Evolutionary conservation across 169 alveolate genomes (phyloP).

Genomic region (Cryptosporidium sp.): DNA sequence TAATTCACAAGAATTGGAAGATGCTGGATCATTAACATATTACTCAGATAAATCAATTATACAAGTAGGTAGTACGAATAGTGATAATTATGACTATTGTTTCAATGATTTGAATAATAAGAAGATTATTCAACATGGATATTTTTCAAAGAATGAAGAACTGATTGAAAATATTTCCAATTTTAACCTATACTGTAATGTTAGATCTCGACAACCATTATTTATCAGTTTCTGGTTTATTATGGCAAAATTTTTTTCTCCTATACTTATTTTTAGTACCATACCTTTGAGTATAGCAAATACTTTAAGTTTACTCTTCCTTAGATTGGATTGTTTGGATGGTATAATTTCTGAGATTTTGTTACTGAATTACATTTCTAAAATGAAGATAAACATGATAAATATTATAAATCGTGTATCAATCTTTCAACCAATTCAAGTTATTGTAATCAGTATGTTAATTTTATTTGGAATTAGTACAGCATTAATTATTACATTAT

Average conservation of each 20-base stretch:
- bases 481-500: conserved; percentile 14
- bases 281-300: conserved; percentile 40
- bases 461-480: background rate
- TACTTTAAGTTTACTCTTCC: background rate
- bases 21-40: conserved; percentile 41
- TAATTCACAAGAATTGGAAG: conserved; percentile 49
- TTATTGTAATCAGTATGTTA: background rate
- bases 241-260: conserved; percentile 46
- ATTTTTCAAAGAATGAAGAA: background rate
- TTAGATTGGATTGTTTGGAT: conserved; percentile 39
- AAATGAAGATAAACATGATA: background rate
- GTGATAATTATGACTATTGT: background rate
- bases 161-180: conserved; percentile 23
- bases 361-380: background rate
- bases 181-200: conserved; percentile 55
- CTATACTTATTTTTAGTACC: conserved; percentile 51
- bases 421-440: conserved; percentile 58
- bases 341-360: conserved; percentile 15
- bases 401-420: conserved; percentile 13
- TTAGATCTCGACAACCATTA: conserved; percentile 66
- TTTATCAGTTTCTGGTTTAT: conserved; percentile 62
- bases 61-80: background rate
- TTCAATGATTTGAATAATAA: background rate
- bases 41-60: background rate
- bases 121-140: background rate